Conservation (phyloP, 1,139 yeast species). For the Suhomyces bolitotheri region DNA sequence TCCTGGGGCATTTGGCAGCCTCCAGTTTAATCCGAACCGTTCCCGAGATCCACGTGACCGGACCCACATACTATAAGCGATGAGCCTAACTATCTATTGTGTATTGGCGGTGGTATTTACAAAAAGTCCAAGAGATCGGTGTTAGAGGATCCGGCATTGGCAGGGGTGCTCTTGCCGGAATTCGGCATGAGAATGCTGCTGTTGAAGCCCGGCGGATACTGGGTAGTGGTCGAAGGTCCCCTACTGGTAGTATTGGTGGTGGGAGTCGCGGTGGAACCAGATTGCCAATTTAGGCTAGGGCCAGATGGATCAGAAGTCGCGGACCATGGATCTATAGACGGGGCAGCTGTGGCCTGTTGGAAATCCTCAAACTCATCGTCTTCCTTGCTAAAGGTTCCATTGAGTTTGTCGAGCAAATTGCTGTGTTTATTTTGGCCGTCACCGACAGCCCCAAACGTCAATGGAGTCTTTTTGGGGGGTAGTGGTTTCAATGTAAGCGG, state of each 20-base stretch:
- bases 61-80: neutral
- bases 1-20: no score
- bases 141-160: conserved; percentile 1
- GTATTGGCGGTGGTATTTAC: conserved; percentile 5
- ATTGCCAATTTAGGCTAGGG: no score
- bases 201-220: conserved; percentile 36
- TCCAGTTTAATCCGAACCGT: no score
- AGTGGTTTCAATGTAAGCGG: conserved; percentile 8
- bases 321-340: no score
- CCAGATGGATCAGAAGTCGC: no score
- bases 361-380: conserved; percentile 37
- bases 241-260: conserved; percentile 1
- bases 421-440: conserved; percentile 13
- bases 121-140: conserved; percentile 11
- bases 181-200: conserved; percentile 17
- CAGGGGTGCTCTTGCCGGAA: neutral
- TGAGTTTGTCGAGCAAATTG: conserved; percentile 24
- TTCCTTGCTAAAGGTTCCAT: conserved; percentile 19
- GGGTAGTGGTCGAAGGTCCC: conserved; percentile 1
- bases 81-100: neutral
- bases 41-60: neutral
- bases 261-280: no score
- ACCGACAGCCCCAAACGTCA: conserved; percentile 32
- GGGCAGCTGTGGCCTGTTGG: conserved; percentile 24
- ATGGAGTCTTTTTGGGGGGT: conserved; percentile 14